Evolutionary conservation across 768 basidiomycete species (phyloP), one percentile per base, ranked within the genome.

Genomic region (Trametes cinnabarina): DNA sequence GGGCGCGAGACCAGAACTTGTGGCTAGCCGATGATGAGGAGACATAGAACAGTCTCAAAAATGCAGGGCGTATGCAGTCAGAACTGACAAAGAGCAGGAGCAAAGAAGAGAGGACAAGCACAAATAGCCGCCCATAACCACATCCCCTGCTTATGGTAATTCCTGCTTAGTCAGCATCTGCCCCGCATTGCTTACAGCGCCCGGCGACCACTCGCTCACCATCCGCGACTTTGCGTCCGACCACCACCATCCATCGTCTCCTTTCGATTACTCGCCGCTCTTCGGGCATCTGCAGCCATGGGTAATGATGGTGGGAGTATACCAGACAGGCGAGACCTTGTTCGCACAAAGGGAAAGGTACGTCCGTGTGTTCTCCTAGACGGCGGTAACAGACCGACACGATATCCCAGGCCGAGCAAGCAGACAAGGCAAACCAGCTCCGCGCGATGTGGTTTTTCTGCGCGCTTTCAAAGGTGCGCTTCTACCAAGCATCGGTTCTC

Each of bases 391-490:
- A 35, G 2, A 15, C 59, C 60, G 19, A 58, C 42, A 35, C 20
- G 23, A 20, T 44, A 10, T 34, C 30, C 30, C 70, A 88, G 79
- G 86, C 88, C 19, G 92, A 94, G 71, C 85, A 91, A 66, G 91
- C 91, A 0, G 95, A 98, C 79, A 92, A 86, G 72, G 88, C 92
- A 1, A 94, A 94, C 66, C 89, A 96, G 67, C 85, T 86, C 12
- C 82, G 89, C 32, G 94, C 94, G 2, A 78, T 83, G 46, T 98
- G 92, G 94, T 84, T 90, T 60, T 94, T 91, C 70, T 99, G 97
- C 69, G 94, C 95, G 9, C 78, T 99, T 3, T 97, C 95, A 40
- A 98, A 98, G 84, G 94, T 92, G 67, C 50, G 77, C 69, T 20
- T 3, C 14, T 37, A 9, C 17, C 4, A 22, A 39, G 14, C n/a